phyloP scores from a whole-genome alignment of 306 rosid genomes.

The Lagenaria siceraria region DNA sequence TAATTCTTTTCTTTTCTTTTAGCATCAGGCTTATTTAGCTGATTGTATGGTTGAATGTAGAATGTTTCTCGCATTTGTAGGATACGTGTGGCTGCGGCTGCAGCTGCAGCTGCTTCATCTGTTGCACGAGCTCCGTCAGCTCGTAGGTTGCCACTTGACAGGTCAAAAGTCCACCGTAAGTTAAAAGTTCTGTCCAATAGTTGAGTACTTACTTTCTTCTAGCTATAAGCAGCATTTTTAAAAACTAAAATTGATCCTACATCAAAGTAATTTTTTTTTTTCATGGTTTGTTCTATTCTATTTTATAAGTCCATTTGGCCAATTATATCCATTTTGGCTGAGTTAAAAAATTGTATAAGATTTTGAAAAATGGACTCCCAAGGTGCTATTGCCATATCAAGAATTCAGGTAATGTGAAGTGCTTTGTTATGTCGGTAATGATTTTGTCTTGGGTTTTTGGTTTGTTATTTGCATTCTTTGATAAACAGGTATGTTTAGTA shows the following conservation, averaged over 20 bases:
- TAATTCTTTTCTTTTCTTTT: background rate
- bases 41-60: constrained; percentile 5
- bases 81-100: constrained; percentile 44
- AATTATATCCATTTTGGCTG: background rate
- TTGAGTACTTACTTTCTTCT: background rate
- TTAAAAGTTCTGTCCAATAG: background rate
- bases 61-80: constrained; percentile 17
- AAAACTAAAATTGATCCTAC: background rate
- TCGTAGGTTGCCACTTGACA: constrained; percentile 23
- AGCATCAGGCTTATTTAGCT: background rate
- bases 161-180: constrained; percentile 27
- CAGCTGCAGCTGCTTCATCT: constrained; percentile 41
- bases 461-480: background rate
- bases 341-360: background rate
- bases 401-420: background rate
- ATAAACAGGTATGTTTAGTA: background rate
- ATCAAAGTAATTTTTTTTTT: background rate
- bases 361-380: background rate
- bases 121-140: constrained; percentile 35
- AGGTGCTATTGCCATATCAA: background rate
- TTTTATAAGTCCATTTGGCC: background rate
- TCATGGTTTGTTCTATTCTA: background rate
- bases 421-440: background rate
- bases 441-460: background rate
- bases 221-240: background rate